Percentiles rank a stretch among this genome's conserved stretches.
Evolutionary conservation across 108 stramenopile species (phyloP).

Genomic region (Nitzschia inconspicua): DNA sequence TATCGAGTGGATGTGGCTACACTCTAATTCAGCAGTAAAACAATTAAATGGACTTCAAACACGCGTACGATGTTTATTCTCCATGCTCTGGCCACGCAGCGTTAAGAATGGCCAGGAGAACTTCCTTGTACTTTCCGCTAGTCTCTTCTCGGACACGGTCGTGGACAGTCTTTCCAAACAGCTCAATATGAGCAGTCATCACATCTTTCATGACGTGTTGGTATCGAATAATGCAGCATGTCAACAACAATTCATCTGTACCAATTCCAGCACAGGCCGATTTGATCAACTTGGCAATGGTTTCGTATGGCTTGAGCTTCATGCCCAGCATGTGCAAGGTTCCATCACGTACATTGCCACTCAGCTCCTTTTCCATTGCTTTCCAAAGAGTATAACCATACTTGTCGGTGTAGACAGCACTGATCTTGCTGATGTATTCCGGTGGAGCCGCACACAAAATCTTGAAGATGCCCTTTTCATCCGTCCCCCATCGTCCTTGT

Average conservation of each 20-base stretch:
- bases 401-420: conserved; percentile 50
- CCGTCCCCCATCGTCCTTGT: conserved; percentile 63
- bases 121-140: conserved; percentile 44
- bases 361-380: conserved; percentile 69
- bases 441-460: conserved; percentile 46
- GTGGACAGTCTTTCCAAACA: conserved; percentile 54
- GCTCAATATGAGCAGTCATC: conserved; percentile 44
- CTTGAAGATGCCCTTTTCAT: conserved; percentile 48
- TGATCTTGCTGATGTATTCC: conserved; percentile 32
- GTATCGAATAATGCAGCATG: conserved; percentile 54
- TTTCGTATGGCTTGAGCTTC: conserved; percentile 60
- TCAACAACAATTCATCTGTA: conserved; percentile 62
- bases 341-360: conserved; percentile 48
- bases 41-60: no score
- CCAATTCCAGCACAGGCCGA: conserved; percentile 59
- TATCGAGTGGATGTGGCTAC: no score
- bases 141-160: conserved; percentile 51
- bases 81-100: conserved; percentile 58
- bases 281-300: conserved; percentile 59
- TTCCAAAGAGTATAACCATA: conserved; percentile 59
- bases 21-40: no score
- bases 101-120: conserved; percentile 49
- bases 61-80: no score
- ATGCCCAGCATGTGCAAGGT: conserved; percentile 44
- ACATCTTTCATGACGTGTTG: conserved; percentile 40